Percentiles rank a stretch among this genome's conserved stretches.
phyloP scores from a whole-genome alignment of 371 early-diverging fungal species.

The Coemansia sp. region DNA sequence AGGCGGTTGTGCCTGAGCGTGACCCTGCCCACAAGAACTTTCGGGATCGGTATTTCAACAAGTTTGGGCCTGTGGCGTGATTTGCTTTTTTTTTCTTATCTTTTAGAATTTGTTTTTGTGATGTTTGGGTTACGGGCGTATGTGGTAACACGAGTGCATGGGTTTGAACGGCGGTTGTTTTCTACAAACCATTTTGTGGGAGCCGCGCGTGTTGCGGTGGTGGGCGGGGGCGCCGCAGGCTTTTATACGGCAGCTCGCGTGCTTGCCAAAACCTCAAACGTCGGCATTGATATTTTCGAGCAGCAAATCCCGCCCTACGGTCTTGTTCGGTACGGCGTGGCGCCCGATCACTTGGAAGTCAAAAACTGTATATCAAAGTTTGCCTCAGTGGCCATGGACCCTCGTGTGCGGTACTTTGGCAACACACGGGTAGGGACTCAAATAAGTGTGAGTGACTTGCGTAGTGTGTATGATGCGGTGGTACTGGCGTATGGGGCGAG shows the following conservation, averaged over 20 bases:
- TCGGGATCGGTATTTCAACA: slow-evolving; percentile 51
- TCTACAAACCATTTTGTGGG: neutral
- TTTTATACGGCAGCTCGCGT: slow-evolving; percentile 89
- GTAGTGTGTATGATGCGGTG: slow-evolving; percentile 71
- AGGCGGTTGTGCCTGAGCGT: neutral
- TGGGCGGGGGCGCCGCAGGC: slow-evolving; percentile 89
- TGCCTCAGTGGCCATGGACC: slow-evolving; percentile 70
- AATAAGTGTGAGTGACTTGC: slow-evolving; percentile 61
- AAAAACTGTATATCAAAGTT: slow-evolving; percentile 89
- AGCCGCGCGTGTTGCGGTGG: slow-evolving; percentile 59
- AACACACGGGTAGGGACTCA: slow-evolving; percentile 66
- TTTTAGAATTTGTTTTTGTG: neutral
- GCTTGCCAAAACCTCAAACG: slow-evolving; percentile 48
- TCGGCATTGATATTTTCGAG: slow-evolving; percentile 82
- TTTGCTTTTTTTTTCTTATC: neutral
- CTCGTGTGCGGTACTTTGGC: slow-evolving; percentile 76
- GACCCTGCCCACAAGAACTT: slow-evolving; percentile 51
- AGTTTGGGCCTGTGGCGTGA: slow-evolving; percentile 27
- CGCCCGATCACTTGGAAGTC: slow-evolving; percentile 98
- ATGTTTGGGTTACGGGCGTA: neutral
- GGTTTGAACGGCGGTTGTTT: neutral
- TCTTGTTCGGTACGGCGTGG: slow-evolving; percentile 92
- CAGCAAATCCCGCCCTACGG: slow-evolving; percentile 86
- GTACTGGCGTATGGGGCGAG: slow-evolving; percentile 88
- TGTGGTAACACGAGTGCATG: neutral